phyloP scores from a whole-genome alignment of 805 yeast species.

The Wickerhamomyces silvicola region DNA sequence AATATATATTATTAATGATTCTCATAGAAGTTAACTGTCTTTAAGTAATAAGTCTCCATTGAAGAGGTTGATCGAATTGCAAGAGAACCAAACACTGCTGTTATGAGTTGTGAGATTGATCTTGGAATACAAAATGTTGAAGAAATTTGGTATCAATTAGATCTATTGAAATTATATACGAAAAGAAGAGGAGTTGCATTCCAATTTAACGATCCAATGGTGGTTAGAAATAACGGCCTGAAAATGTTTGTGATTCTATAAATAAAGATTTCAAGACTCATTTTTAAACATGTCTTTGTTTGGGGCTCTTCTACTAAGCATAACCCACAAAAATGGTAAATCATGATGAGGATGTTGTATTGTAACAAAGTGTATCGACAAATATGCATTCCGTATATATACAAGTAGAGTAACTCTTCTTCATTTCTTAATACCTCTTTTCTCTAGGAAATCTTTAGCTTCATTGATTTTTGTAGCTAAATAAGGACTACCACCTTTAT shows the following conservation, averaged over 20 bases:
- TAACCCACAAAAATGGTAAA: slow-evolving; percentile 91
- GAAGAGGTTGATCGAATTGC: slow-evolving; percentile 94
- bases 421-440: slow-evolving; percentile 30
- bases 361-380: slow-evolving; percentile 57
- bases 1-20: slow-evolving; percentile 85
- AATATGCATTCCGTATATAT: not conserved
- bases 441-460: slow-evolving; percentile 75
- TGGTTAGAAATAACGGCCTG: slow-evolving; percentile 76
- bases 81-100: slow-evolving; percentile 86
- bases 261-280: slow-evolving; percentile 89
- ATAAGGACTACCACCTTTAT: slow-evolving; percentile 87
- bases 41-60: slow-evolving; percentile 92
- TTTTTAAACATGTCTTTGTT: slow-evolving; percentile 88
- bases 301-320: slow-evolving; percentile 97
- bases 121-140: slow-evolving; percentile 86
- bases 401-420: not conserved
- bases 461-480: slow-evolving; percentile 89
- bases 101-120: slow-evolving; percentile 86
- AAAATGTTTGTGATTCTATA: slow-evolving; percentile 83
- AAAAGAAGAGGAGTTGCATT: slow-evolving; percentile 82
- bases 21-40: slow-evolving; percentile 85
- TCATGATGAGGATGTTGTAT: slow-evolving; percentile 94
- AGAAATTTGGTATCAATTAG: slow-evolving; percentile 87
- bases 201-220: slow-evolving; percentile 83
- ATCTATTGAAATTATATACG: slow-evolving; percentile 75